Evolutionary conservation across 1,284 basidiomycete genomes (phyloP), one percentile per base, ranked within the genome.

Genomic region (Bjerkandera adusta): DNA sequence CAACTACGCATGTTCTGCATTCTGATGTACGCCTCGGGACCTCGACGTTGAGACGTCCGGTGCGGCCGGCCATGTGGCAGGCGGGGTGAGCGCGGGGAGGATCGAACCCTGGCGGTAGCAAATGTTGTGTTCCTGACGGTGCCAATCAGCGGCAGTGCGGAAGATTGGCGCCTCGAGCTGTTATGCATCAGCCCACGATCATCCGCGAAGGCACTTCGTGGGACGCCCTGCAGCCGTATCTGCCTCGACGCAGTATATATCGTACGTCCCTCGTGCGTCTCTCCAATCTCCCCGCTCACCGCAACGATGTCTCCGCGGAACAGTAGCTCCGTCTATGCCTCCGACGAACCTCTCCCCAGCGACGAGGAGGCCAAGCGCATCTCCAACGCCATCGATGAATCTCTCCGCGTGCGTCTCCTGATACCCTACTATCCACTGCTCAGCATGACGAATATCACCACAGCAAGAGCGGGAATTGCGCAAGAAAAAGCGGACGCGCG

Each of bases 371-470:
- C 83, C 3, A 59, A 68, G 29, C 72, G 72, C 42, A 69, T 77
- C 52, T 85, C 79, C 68, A 75, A 76, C 57, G 67, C 69, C 57
- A 89, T 89, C 59, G 86, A 89, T 63, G 83, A 86, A 47, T 80
- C 84, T 41, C 68, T 88, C 57, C 79, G 70, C 68, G 85, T 85
- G 47, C 44, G 75, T 62, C 29, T 11, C 36, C 21, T 29, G 22
- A 18, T 8, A 37, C 11, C 16, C 36, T 12, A 16, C 1, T 40
- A 7, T 49, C 27, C 37, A 29, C 20, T 11, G 18, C 5, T 33
- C 44, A 22, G 16, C 27, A 24, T 45, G 15, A 35, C 35, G 55
- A 39, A 38, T 43, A 25, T n/a, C 18, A 30, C 26, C 13, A 32
- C 47, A 86, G 83, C 77, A 70, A 61, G 85, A 88, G 51, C 70